phyloP scores from a whole-genome alignment of 2,329 filamentous ascomycete species.

The Mycosphaerella sp. region DNA sequence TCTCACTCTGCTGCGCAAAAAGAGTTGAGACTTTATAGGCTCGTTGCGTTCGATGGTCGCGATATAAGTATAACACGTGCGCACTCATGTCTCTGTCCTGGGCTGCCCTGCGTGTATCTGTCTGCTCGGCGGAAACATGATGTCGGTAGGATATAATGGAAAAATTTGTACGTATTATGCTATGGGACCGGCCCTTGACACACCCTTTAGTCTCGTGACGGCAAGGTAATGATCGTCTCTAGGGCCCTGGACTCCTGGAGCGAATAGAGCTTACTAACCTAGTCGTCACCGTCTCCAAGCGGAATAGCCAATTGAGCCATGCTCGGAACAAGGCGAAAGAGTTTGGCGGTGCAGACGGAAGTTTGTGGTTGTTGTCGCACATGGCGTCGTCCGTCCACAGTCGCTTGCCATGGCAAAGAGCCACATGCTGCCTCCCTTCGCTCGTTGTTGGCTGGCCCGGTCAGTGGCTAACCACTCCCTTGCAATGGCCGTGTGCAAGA shows the following conservation, averaged over 20 bases:
- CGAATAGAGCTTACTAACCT: background rate
- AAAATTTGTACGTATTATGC: background rate
- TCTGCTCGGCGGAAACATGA: background rate
- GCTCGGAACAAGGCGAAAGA: background rate
- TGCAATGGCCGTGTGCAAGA: background rate
- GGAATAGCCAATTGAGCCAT: background rate
- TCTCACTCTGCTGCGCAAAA: background rate
- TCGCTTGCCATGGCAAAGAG: background rate
- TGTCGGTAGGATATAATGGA: background rate
- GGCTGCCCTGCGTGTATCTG: background rate
- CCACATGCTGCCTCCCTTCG: background rate
- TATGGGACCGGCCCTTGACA: too few relatives aligned
- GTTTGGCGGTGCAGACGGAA: background rate
- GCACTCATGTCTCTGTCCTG: background rate
- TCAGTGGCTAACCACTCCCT: background rate
- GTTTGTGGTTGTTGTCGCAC: background rate
- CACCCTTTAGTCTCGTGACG: too few relatives aligned
- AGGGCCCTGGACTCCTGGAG: background rate
- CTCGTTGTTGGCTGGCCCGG: background rate
- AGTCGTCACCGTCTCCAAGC: background rate
- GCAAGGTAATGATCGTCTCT: background rate
- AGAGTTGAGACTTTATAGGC: background rate
- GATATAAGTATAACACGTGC: background rate
- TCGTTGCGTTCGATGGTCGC: background rate
- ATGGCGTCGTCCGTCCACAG: conserved; percentile 3